Percentiles rank a stretch among this genome's conserved stretches.
Conservation (phyloP, 257 asterid species). For the Solanum tacnaense region DNA sequence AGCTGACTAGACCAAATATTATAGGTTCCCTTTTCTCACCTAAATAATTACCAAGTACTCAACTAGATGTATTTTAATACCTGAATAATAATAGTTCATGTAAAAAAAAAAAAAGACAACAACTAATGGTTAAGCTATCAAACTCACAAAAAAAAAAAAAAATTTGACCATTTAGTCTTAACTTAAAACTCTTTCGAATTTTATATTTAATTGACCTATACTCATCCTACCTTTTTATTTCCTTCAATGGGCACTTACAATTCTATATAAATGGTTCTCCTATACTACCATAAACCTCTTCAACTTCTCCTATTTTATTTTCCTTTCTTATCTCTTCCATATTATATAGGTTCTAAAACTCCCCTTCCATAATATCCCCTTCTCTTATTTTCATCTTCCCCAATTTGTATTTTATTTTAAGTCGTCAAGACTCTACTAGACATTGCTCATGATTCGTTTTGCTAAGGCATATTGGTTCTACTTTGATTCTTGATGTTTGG, state of each 20-base stretch:
- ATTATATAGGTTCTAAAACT: neutral
- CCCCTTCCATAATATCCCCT: neutral
- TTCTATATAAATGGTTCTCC: neutral
- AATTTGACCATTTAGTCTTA: neutral
- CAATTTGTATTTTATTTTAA: neutral
- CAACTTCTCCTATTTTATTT: neutral
- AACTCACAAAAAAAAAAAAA: neutral
- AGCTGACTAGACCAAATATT: neutral
- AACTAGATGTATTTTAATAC: neutral
- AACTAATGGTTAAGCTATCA: neutral
- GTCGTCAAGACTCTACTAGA: neutral
- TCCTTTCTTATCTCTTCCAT: neutral
- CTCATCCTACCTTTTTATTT: neutral
- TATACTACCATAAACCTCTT: neutral
- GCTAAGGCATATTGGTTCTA: neutral
- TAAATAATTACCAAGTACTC: neutral
- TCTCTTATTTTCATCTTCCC: neutral
- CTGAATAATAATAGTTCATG: neutral
- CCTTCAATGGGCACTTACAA: neutral
- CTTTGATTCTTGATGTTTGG: neutral
- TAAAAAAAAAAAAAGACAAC: neutral
- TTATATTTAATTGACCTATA: neutral
- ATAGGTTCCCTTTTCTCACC: neutral
- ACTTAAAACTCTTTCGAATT: neutral
- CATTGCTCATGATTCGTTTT: neutral